These are phyloP conservation scores for Hygrocybe coccinea DNA, from an alignment of 768 basidiomycete genomes.

Conservation along the genomic window DNA sequence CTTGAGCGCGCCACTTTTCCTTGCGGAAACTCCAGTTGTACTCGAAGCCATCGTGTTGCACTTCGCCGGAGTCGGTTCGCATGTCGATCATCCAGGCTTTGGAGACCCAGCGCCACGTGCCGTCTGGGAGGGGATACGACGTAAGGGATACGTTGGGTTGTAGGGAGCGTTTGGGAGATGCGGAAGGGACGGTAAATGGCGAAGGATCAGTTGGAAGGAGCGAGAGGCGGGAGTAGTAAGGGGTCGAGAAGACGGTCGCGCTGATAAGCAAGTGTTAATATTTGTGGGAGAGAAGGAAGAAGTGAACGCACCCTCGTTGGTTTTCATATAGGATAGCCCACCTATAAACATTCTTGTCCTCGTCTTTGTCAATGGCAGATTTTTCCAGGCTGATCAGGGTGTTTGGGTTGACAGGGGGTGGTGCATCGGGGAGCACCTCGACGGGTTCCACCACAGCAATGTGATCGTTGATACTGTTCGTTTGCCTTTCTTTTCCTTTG, in stretches of 20 bases:
- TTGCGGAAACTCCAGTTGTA: slow-evolving; percentile 76
- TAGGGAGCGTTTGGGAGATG: slow-evolving; percentile 35
- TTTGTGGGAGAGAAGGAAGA: neutral
- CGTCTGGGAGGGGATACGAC: slow-evolving; percentile 72
- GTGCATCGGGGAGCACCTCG: slow-evolving; percentile 1
- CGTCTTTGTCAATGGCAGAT: slow-evolving; percentile 20
- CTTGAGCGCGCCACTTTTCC: slow-evolving; percentile 59
- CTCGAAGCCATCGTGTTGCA: slow-evolving; percentile 81
- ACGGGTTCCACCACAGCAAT: neutral
- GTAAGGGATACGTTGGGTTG: slow-evolving; percentile 54
- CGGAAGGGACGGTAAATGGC: slow-evolving; percentile 61
- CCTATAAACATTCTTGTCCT: slow-evolving; percentile 52
- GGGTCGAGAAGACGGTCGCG: slow-evolving; percentile 64
- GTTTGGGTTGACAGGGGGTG: slow-evolving; percentile 13
- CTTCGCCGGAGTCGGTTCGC: slow-evolving; percentile 68
- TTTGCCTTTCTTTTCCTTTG: slow-evolving; percentile 1
- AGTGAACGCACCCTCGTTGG: slow-evolving; percentile 61
- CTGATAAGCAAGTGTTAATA: slow-evolving; percentile 23
- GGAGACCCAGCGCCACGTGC: slow-evolving; percentile 78
- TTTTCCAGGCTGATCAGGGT: slow-evolving; percentile 30
- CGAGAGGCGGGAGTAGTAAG: slow-evolving; percentile 65
- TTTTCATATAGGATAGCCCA: slow-evolving; percentile 83
- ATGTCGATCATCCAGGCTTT: slow-evolving; percentile 85
- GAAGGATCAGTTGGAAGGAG: slow-evolving; percentile 70
- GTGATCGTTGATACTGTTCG: neutral